phyloP scores from a whole-genome alignment of 23 red algal species.

The Rhodosorus marinus region DNA sequence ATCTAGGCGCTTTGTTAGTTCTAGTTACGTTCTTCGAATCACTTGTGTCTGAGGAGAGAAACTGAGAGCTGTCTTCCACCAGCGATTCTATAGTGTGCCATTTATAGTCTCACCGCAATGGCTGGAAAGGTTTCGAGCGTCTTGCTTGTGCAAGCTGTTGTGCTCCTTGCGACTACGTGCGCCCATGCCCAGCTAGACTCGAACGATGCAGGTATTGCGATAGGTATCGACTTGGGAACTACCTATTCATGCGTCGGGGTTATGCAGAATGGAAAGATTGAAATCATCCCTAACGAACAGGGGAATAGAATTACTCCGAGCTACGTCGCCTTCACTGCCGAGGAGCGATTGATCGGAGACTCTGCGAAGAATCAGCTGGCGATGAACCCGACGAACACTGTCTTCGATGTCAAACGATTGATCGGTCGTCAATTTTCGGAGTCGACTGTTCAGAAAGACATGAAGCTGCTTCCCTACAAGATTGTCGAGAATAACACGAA shows the following conservation, averaged over 20 bases:
- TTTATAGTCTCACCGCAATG: no score
- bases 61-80: no score
- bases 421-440: slow-evolving; percentile 84
- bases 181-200: no score
- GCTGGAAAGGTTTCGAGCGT: no score
- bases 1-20: no score
- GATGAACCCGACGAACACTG: slow-evolving; percentile 65
- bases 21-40: no score
- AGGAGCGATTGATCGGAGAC: slow-evolving; percentile 81
- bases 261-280: slow-evolving; percentile 74
- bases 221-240: slow-evolving; percentile 93
- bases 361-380: slow-evolving; percentile 98
- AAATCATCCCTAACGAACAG: slow-evolving; percentile 92
- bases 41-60: no score
- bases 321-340: slow-evolving; percentile 77
- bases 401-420: slow-evolving; percentile 93
- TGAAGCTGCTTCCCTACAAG: slow-evolving; percentile 70
- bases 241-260: slow-evolving; percentile 95
- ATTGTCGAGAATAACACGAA: slow-evolving; percentile 84
- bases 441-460: slow-evolving; percentile 76
- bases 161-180: no score
- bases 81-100: no score
- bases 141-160: no score
- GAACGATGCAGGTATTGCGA: slow-evolving; percentile 52
- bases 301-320: slow-evolving; percentile 93